phyloP scores from a whole-genome alignment of 2,329 filamentous ascomycete species.

The Monilinia laxa region DNA sequence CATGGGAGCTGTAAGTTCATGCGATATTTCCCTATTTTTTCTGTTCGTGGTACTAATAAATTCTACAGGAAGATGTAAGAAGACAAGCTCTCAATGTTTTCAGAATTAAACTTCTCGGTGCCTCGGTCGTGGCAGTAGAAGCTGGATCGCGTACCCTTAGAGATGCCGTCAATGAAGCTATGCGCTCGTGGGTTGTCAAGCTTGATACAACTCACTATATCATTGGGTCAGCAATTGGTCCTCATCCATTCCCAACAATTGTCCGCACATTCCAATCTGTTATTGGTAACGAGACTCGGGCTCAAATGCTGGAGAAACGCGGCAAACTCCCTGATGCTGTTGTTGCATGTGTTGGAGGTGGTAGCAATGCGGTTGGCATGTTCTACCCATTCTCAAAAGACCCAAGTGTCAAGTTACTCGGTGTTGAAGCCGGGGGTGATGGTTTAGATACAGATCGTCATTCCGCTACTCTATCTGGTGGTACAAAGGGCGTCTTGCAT shows the following conservation, averaged over 20 bases:
- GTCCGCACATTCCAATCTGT: constrained; percentile 97
- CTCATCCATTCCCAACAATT: constrained; percentile 96
- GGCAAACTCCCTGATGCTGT: constrained; percentile 94
- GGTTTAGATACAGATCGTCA: constrained; percentile 83
- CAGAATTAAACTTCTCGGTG: constrained; percentile 94
- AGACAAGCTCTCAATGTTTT: constrained; percentile 97
- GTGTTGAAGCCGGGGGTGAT: constrained; percentile 93
- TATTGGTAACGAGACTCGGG: constrained; percentile 91
- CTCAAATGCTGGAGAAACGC: constrained; percentile 80
- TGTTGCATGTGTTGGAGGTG: constrained; percentile 93
- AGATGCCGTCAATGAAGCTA: constrained; percentile 90
- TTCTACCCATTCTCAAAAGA: constrained; percentile 95
- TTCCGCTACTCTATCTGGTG: constrained; percentile 82
- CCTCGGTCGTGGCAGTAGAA: constrained; percentile 88
- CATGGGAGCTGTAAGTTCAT: constrained; percentile 70
- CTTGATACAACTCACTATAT: constrained; percentile 97
- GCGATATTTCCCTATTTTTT: no score
- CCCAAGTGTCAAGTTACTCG: constrained; percentile 78
- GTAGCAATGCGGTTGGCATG: constrained; percentile 95
- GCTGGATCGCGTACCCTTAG: constrained; percentile 81
- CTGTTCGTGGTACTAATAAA: constrained; percentile 24
- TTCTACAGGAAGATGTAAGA: constrained; percentile 74
- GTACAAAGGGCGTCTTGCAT: constrained; percentile 89
- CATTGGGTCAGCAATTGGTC: constrained; percentile 94
- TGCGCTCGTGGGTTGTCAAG: constrained; percentile 90